A percentile compares a stretch with the other conserved stretches of the same genome.
Evolutionary conservation across 208 protist species (phyloP).

Genomic region (Leptomonas seymouri): DNA sequence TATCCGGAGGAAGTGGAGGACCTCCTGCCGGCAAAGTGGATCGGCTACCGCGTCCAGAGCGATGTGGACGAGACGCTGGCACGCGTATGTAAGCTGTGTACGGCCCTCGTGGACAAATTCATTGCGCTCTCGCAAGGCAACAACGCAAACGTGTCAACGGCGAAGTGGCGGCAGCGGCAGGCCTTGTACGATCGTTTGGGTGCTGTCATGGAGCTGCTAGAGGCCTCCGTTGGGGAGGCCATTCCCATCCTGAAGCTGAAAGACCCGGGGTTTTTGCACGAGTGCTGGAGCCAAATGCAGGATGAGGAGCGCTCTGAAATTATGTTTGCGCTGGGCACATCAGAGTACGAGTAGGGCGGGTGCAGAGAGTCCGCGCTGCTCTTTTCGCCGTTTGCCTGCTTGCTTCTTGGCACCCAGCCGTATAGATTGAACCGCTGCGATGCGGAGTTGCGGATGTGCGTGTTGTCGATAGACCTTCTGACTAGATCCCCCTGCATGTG

Average conservation of each 20-base stretch:
- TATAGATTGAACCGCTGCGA: neutral
- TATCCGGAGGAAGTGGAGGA: slow-evolving; percentile 88
- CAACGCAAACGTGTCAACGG: slow-evolving; percentile 77
- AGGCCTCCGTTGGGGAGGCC: slow-evolving; percentile 87
- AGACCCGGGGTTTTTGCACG: slow-evolving; percentile 81
- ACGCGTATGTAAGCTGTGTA: slow-evolving; percentile 90
- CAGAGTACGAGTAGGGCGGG: slow-evolving; percentile 21
- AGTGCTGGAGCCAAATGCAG: slow-evolving; percentile 82
- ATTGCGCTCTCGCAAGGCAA: slow-evolving; percentile 75
- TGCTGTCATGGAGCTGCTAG: slow-evolving; percentile 88
- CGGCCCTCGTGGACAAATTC: slow-evolving; percentile 85
- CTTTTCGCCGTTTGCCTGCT: neutral
- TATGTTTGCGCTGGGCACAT: slow-evolving; percentile 64
- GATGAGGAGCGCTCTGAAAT: slow-evolving; percentile 87
- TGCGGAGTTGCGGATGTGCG: neutral
- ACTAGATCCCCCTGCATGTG: neutral
- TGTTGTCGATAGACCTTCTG: neutral
- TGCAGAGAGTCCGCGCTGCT: neutral
- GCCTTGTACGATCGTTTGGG: slow-evolving; percentile 76
- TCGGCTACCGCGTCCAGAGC: slow-evolving; percentile 81
- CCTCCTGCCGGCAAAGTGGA: slow-evolving; percentile 85
- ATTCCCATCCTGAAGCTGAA: slow-evolving; percentile 80
- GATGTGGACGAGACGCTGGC: slow-evolving; percentile 89
- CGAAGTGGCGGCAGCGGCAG: slow-evolving; percentile 89
- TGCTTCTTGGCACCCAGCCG: neutral